Percentiles rank a stretch among this genome's conserved stretches.
Conservation (phyloP, 495 filamentous ascomycete species). For the Monascus purpureus region DNA sequence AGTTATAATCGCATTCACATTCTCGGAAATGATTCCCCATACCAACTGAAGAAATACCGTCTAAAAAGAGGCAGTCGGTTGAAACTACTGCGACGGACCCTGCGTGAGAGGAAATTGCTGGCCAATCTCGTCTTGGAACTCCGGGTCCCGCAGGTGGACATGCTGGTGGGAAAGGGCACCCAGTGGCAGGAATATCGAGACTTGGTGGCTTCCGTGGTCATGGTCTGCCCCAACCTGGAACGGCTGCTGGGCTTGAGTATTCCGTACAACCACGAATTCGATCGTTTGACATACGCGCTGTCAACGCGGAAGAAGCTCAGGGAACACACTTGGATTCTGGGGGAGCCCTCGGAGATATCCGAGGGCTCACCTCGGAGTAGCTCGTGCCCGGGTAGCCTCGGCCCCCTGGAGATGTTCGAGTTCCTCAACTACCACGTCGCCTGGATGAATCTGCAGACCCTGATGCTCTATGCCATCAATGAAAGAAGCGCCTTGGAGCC, state of each 20-base stretch:
- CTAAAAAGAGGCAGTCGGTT: constrained; percentile 53
- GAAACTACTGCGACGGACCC: constrained; percentile 60
- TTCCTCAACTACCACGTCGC: constrained; percentile 57
- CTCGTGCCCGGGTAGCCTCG: constrained; percentile 40
- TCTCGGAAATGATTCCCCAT: constrained; percentile 49
- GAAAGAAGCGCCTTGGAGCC: constrained; percentile 47
- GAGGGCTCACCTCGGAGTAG: constrained; percentile 30
- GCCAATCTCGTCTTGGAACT: constrained; percentile 62
- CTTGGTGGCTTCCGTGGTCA: constrained; percentile 63
- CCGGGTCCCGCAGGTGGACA: constrained; percentile 48
- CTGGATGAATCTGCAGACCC: constrained; percentile 58
- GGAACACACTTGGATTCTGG: constrained; percentile 69
- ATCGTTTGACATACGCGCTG: constrained; percentile 63
- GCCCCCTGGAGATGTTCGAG: constrained; percentile 45
- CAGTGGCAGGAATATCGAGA: constrained; percentile 52
- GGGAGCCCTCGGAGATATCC: constrained; percentile 30
- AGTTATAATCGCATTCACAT: constrained; percentile 62
- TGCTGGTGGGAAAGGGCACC: constrained; percentile 34
- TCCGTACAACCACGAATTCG: constrained; percentile 56
- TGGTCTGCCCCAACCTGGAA: constrained; percentile 79
- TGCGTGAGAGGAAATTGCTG: constrained; percentile 54
- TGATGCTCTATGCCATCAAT: constrained; percentile 54
- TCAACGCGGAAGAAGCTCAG: constrained; percentile 60
- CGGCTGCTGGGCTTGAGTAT: constrained; percentile 56
- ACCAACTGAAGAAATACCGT: constrained; percentile 52